Evolutionary conservation across 164 flowering plant genomes (phyloP), one percentile per base, ranked within the genome.

Genomic region (Liriodendron chinense): DNA sequence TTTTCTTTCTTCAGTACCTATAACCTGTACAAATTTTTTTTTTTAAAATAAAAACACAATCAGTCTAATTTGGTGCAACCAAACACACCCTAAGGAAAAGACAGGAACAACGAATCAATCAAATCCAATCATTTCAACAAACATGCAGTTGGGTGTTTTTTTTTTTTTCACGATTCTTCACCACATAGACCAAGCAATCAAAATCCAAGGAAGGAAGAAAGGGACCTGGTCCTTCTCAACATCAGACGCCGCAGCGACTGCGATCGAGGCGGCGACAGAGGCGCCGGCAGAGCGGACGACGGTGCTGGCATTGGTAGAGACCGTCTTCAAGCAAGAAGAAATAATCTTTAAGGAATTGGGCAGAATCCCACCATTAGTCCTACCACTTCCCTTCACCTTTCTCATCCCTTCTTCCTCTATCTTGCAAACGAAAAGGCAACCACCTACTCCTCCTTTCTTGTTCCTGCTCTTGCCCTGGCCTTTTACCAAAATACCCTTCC

Each of bases 251-350:
- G 80, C 72, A 63, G 85, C 65, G 48, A 78, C 59, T 24, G 91
- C 81, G 47, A 89, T 78, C 3, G 92, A 85, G 72, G 90, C 83
- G 49, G 91, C 94, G 0, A 90, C 91, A 8, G 94, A 85, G 2
- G 85, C 91, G 5, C 90, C 90, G 47, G 93, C 94, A 2, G 92
- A 83, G 53, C 95, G 86, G 24, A 91, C 96, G 28, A 85, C 87
- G 71, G 87, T 71, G 72, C 62, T 80, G n/a, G 87, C 89, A 78
- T 87, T 87, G 16, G 82, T 63, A 4, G 96, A 91, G 18, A 92
- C 96, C 26, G 91, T 89, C 78, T 88, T 91, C 62, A 94, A 75
- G 78, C 96, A 94, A 68, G 96, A 92, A 12, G 97, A 88, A 12
- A 94, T 90, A 2, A 89, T 87, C 75, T 86, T 86, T 18, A 92